Evolutionary conservation across 2,329 filamentous ascomycete genomes (phyloP), one percentile per base, ranked within the genome.

Genomic region (Gyromitra esculenta): DNA sequence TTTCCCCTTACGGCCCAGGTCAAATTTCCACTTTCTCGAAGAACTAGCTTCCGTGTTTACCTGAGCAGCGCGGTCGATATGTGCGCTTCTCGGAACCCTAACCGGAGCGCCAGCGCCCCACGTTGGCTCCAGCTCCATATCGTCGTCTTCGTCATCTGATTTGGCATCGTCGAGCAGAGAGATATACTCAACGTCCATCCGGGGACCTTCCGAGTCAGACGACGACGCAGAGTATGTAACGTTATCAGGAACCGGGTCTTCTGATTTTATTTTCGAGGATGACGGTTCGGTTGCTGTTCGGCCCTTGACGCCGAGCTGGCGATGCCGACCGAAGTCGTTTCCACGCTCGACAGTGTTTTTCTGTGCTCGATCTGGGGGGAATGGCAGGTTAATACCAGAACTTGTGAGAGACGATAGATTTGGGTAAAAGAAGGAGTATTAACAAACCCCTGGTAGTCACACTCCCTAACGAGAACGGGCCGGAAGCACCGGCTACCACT

Each of bases 151-250:
- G 18, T 71, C 75, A 2, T 80, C 78, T 4, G 64, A 65, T 6
- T 77, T 75, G 13, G 71, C 62, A 39, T 73, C 69, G 31, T 76
- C 79, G 41, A 81, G 76, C 48, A 80, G 62, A n/a, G 79, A 78
- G 13, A 81, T 81, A 62, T 78, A 78, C 59, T 81, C 80, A 21
- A 81, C 77, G 48, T 81, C 80, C 25, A 81, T 76, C 43, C 79
- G 79, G 2, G 78, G 78, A 3, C 77, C 79, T 2, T 77, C 80
- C 50, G 79, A 77, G 43, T 78, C 79, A 13, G 79, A 77, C 0
- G 71, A 71, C 9, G 80, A 81, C 11, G 76, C 78, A 5, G 74
- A 75, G 52, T 79, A 81, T 1, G 56, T 41, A 11, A 69, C 73
- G 52, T 75, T 74, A 5, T 80, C 64, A 13, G 63, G 73, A 15